These are phyloP conservation scores for Bimuria novae-zelandiae DNA, from an alignment of 2,329 filamentous ascomycete genomes.

Conservation along the genomic window DNA sequence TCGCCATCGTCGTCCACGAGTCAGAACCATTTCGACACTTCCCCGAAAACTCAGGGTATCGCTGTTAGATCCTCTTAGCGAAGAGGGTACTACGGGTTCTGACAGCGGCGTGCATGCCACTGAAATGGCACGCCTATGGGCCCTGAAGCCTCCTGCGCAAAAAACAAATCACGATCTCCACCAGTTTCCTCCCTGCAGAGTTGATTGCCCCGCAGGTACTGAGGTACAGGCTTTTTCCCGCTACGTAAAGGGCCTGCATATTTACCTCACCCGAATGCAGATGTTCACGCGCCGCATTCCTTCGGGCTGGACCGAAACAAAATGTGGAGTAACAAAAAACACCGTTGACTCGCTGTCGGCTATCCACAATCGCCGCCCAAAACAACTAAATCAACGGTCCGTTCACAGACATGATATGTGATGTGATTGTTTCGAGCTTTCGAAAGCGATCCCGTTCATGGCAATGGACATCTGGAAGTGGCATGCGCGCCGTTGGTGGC, in stretches of 20 bases:
- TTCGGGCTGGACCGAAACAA: no score
- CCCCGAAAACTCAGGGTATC: background rate
- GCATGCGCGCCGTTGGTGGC: no score
- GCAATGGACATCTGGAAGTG: no score
- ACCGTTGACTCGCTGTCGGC: background rate
- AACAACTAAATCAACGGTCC: no score
- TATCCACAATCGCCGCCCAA: no score
- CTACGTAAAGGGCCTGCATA: background rate
- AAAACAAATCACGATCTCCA: background rate
- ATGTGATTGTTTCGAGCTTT: no score
- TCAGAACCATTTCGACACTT: slow-evolving; percentile 1
- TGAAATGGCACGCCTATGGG: background rate
- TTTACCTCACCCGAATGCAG: background rate
- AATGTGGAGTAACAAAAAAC: no score
- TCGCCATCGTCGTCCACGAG: background rate
- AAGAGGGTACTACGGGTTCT: background rate
- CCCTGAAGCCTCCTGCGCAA: background rate
- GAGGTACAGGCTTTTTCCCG: background rate
- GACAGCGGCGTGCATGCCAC: background rate
- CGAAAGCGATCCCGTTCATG: no score
- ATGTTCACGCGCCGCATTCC: no score
- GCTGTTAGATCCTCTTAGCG: background rate
- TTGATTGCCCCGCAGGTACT: background rate
- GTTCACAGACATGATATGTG: no score
- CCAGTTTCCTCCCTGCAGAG: background rate